Evolutionary conservation across 2,329 filamentous ascomycete species (phyloP).

Genomic region (Coniochaeta hoffmannii): DNA sequence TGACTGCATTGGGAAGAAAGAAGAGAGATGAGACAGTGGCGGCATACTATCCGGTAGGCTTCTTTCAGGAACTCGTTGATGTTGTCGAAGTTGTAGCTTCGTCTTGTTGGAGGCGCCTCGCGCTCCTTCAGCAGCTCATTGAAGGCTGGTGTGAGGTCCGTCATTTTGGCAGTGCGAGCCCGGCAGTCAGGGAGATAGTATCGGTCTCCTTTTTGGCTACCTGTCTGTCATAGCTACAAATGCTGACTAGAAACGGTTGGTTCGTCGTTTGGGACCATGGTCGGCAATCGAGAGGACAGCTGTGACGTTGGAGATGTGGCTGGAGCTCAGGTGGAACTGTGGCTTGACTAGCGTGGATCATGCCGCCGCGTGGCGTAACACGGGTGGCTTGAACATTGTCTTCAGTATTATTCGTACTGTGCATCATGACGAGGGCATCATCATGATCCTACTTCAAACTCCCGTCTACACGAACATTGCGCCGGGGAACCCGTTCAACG

Average conservation of each 20-base stretch:
- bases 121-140: constrained; percentile 59
- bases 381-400: background rate
- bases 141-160: constrained; percentile 61
- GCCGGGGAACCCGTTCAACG: too few species aligned
- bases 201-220: background rate
- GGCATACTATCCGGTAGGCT: constrained; percentile 79
- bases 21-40: constrained; percentile 2
- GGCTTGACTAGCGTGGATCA: background rate
- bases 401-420: too few species aligned
- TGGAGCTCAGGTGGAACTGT: background rate
- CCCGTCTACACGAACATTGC: background rate
- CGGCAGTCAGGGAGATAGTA: background rate
- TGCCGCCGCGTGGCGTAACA: background rate
- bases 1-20: constrained; percentile 1
- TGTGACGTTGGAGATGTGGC: constrained; percentile 1
- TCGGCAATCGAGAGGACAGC: background rate
- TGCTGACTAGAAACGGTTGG: background rate
- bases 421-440: too few species aligned
- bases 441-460: too few species aligned
- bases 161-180: constrained; percentile 27
- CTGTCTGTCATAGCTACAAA: background rate
- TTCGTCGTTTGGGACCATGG: background rate
- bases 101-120: constrained; percentile 40
- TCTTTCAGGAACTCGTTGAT: constrained; percentile 89
- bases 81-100: constrained; percentile 36